Evolutionary conservation across 148 eudicot genomes (phyloP).

Genomic region (Vaccinium macrocarpon): DNA sequence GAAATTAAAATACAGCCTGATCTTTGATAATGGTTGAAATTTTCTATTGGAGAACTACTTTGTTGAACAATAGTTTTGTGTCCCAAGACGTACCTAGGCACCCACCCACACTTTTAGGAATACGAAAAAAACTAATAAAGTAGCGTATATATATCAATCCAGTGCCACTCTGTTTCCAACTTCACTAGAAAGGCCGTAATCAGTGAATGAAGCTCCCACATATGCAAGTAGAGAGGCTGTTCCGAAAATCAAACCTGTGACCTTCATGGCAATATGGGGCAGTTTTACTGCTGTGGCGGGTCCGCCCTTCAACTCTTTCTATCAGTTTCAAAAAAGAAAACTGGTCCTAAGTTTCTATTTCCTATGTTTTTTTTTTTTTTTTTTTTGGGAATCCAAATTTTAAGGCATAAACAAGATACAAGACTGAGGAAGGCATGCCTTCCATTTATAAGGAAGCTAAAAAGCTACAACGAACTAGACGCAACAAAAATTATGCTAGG

Average conservation of each 20-base stretch:
- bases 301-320: too few species aligned
- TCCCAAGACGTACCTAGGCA: background rate
- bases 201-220: too few species aligned
- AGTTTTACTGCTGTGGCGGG: too few species aligned
- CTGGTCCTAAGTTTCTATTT: background rate
- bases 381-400: too few species aligned
- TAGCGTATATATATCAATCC: background rate
- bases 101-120: background rate
- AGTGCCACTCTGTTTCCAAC: background rate
- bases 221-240: too few species aligned
- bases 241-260: too few species aligned
- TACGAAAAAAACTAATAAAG: background rate
- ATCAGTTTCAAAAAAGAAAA: background rate
- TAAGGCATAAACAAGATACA: too few species aligned
- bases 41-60: background rate
- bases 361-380: background rate
- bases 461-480: too few species aligned
- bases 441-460: too few species aligned
- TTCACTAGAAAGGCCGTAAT: background rate
- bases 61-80: background rate
- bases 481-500: too few species aligned
- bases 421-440: too few species aligned
- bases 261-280: too few species aligned
- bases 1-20: background rate
- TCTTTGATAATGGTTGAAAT: background rate